These are phyloP conservation scores for Yarrowia yakushimensis DNA, from an alignment of 805 yeast species.

Conservation along the genomic window DNA sequence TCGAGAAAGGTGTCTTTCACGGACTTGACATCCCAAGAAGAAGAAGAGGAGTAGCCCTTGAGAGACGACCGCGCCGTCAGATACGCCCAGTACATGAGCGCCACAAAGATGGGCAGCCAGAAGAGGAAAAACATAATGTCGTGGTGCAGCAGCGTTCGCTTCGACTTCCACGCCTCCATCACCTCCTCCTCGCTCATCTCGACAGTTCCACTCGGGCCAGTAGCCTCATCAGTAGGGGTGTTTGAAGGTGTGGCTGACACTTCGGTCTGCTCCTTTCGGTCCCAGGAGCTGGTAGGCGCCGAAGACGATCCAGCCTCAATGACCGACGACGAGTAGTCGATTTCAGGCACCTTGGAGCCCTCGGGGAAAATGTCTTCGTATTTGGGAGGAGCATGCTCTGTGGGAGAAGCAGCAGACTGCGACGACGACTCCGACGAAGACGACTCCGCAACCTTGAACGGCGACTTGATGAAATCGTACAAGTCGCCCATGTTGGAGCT, in stretches of 20 bases:
- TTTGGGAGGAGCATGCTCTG: conserved; percentile 30
- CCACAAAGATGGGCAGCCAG: conserved; percentile 77
- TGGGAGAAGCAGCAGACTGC: background rate
- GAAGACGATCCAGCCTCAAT: conserved; percentile 27
- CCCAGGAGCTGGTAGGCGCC: background rate
- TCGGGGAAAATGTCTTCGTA: conserved; percentile 35
- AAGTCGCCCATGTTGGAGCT: conserved; percentile 21
- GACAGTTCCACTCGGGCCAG: background rate
- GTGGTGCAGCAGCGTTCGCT: conserved; percentile 50
- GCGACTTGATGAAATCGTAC: conserved; percentile 14
- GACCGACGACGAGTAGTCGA: conserved; percentile 29
- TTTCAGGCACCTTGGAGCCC: conserved; percentile 27
- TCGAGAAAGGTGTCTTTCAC: conserved; percentile 15
- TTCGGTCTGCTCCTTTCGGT: background rate
- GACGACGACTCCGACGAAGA: background rate
- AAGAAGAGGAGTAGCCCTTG: background rate
- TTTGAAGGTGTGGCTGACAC: background rate
- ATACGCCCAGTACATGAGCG: conserved; percentile 26
- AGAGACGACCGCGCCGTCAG: conserved; percentile 10
- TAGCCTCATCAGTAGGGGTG: conserved; percentile 7
- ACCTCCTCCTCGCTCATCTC: conserved; percentile 31
- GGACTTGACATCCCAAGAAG: background rate
- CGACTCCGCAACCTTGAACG: conserved; percentile 9
- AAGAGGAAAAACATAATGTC: conserved; percentile 84
- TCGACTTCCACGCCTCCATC: conserved; percentile 38